Conservation (phyloP, 306 rosid genomes). For the Casuarina cunninghamiana region DNA sequence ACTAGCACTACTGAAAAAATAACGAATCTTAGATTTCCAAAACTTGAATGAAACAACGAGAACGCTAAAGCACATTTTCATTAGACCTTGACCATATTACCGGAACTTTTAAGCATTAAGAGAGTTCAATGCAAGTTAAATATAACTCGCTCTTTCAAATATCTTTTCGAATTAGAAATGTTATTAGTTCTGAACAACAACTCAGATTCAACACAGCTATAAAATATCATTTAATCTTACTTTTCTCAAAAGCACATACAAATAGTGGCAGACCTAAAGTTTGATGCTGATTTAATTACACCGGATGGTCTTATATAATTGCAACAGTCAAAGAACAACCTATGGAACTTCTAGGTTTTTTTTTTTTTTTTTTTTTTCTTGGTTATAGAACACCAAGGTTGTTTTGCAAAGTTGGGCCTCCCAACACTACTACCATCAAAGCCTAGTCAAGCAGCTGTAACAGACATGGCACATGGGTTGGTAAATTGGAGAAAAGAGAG, state of each 20-base stretch:
- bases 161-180: background rate
- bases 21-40: background rate
- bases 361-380: background rate
- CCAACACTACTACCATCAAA: background rate
- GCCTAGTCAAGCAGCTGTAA: background rate
- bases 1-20: background rate
- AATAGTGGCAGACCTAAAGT: slow-evolving; percentile 1
- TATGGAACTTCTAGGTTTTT: slow-evolving; percentile 2
- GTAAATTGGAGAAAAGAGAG: slow-evolving; percentile 11
- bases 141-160: background rate
- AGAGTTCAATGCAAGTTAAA: slow-evolving; percentile 4
- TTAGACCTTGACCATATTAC: background rate
- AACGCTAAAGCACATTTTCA: background rate
- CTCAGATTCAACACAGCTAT: background rate
- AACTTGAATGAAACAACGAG: background rate
- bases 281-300: background rate
- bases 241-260: background rate
- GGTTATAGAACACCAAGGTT: background rate
- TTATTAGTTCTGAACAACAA: background rate
- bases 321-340: background rate
- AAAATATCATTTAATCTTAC: background rate
- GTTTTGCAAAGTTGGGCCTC: slow-evolving; percentile 11
- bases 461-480: slow-evolving; percentile 1
- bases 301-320: background rate
- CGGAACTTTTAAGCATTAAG: background rate